These are phyloP conservation scores for Bretziella fagacearum DNA, from an alignment of 2,329 filamentous ascomycete genomes.

Conservation along the genomic window DNA sequence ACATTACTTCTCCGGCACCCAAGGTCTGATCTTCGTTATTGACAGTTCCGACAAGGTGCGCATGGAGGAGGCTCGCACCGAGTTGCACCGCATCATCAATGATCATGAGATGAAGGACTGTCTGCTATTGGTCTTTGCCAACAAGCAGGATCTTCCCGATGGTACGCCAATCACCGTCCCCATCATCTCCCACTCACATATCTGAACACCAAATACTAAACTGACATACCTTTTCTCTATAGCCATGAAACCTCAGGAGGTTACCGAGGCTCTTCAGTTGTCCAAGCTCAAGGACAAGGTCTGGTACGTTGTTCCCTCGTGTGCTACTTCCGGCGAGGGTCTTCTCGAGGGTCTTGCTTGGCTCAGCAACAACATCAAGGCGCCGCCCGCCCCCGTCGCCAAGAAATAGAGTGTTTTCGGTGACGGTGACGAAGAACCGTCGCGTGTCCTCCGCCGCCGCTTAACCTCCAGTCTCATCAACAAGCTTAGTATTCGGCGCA, in stretches of 20 bases:
- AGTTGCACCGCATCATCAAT: conserved; percentile 93
- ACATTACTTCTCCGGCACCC: conserved; percentile 92
- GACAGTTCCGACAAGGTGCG: conserved; percentile 84
- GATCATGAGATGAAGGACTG: conserved; percentile 97
- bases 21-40: conserved; percentile 96
- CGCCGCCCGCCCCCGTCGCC: conserved; percentile 31
- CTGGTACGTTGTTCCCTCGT: conserved; percentile 73
- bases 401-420: conserved; percentile 37
- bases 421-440: not conserved
- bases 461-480: too few species aligned
- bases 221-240: not conserved
- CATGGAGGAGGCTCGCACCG: conserved; percentile 82
- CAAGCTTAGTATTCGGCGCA: too few species aligned
- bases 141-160: conserved; percentile 90
- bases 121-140: conserved; percentile 85
- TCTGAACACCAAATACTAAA: conserved; percentile 20
- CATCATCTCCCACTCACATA: not conserved
- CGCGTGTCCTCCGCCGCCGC: too few species aligned
- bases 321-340: conserved; percentile 65
- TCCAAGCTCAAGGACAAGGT: conserved; percentile 65
- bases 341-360: conserved; percentile 67
- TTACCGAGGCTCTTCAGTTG: conserved; percentile 61
- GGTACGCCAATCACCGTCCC: conserved; percentile 2
- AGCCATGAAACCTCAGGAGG: conserved; percentile 62
- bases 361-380: conserved; percentile 73